Evolutionary conservation across 805 yeast species (phyloP).

Genomic region (Candida jianshihensis): DNA sequence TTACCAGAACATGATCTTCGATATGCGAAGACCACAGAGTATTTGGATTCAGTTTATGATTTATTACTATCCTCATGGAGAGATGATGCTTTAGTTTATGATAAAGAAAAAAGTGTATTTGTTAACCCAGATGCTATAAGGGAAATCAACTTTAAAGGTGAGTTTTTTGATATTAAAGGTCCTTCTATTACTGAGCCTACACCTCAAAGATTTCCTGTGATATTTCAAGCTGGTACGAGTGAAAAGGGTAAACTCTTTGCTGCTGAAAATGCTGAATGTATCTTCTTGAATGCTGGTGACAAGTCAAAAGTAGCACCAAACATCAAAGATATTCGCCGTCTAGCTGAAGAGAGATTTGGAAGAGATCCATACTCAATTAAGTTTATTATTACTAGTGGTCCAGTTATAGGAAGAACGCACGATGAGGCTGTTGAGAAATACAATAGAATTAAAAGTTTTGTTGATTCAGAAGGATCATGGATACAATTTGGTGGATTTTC

Average conservation of each 20-base stretch:
- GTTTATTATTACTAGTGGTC: constrained; percentile 25
- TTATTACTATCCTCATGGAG: constrained; percentile 32
- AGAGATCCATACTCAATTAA: constrained; percentile 30
- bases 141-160: constrained; percentile 32
- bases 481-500: constrained; percentile 34
- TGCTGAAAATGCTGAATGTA: constrained; percentile 35
- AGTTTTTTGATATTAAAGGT: too few species aligned
- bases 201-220: constrained; percentile 36
- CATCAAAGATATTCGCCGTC: constrained; percentile 17
- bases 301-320: constrained; percentile 23
- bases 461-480: constrained; percentile 33
- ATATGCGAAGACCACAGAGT: constrained; percentile 31
- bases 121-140: constrained; percentile 30
- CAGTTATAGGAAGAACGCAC: constrained; percentile 30
- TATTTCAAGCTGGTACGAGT: constrained; percentile 36
- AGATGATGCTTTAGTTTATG: constrained; percentile 25
- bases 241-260: constrained; percentile 32
- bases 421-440: constrained; percentile 32
- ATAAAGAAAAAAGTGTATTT: constrained; percentile 18
- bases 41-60: constrained; percentile 29
- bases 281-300: constrained; percentile 28
- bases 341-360: constrained; percentile 25
- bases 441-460: constrained; percentile 23
- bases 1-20: constrained; percentile 33
- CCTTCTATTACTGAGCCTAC: constrained; percentile 32